A percentile compares a stretch with the other conserved stretches of the same genome.
phyloP scores from a whole-genome alignment of 176 grass and related monocot genomes.

The Oryza brachyantha region DNA sequence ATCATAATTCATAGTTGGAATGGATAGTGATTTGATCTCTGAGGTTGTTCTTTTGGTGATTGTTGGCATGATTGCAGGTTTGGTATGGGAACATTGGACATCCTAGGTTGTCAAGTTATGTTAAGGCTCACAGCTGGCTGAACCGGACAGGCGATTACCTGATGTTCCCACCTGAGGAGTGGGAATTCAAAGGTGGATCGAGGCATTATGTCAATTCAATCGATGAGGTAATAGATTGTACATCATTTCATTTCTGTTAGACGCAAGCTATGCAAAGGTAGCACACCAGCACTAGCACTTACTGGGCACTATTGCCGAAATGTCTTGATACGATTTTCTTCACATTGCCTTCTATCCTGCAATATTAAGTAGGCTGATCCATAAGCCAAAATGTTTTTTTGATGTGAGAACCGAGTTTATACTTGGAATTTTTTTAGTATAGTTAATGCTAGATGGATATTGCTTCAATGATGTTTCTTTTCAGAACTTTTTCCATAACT shows the following conservation, averaged over 20 bases:
- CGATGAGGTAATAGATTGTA: slow-evolving; percentile 62
- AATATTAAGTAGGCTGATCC: neutral
- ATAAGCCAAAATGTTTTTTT: neutral
- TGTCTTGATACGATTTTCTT: slow-evolving; percentile 1
- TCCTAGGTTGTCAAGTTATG: slow-evolving; percentile 62
- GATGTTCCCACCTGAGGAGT: slow-evolving; percentile 57
- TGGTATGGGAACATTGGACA: slow-evolving; percentile 79
- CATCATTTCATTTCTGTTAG: slow-evolving; percentile 2
- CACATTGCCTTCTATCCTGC: neutral
- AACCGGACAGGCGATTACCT: slow-evolving; percentile 62
- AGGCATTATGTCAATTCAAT: slow-evolving; percentile 73
- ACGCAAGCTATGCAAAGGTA: slow-evolving; percentile 12
- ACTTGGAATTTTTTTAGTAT: neutral
- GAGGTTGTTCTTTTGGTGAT: slow-evolving; percentile 3
- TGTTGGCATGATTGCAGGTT: slow-evolving; percentile 44
- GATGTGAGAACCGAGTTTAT: neutral
- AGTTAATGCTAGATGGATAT: neutral
- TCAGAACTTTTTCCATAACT: neutral
- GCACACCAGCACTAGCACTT: neutral
- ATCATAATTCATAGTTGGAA: neutral
- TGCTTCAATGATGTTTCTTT: neutral
- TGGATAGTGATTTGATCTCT: neutral
- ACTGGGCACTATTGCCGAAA: neutral
- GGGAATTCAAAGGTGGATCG: slow-evolving; percentile 76
- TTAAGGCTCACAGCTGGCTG: slow-evolving; percentile 74